Percentiles rank a stretch among this genome's conserved stretches.
Conservation (phyloP, 78 protist genomes). For the Trichosphaerium sp. region DNA sequence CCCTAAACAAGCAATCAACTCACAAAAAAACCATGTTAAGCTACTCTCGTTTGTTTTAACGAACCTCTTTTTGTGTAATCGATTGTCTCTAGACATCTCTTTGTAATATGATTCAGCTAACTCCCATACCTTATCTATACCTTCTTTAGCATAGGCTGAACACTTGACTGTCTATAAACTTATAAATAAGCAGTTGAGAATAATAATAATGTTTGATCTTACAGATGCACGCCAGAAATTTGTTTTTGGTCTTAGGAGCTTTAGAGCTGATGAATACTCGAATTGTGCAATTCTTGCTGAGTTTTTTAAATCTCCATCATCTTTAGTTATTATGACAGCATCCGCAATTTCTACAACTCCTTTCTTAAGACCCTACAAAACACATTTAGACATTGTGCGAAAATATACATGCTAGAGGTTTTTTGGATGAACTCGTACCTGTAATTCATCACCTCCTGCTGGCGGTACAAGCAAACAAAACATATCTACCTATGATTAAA, state of each 20-base stretch:
- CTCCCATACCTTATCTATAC: slow-evolving; percentile 31
- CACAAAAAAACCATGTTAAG: not conserved
- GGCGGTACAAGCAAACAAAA: slow-evolving; percentile 85
- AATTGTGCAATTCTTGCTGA: slow-evolving; percentile 42
- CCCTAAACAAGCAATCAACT: not conserved
- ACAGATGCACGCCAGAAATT: slow-evolving; percentile 15
- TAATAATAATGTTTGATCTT: not conserved
- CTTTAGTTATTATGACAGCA: slow-evolving; percentile 79
- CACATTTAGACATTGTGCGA: not conserved
- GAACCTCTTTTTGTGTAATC: too few relatives aligned
- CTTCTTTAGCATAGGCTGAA: slow-evolving; percentile 8
- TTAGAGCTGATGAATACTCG: slow-evolving; percentile 46
- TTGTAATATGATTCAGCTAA: slow-evolving; percentile 13
- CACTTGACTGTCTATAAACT: not conserved
- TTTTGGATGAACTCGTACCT: slow-evolving; percentile 22
- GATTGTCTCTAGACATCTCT: too few relatives aligned
- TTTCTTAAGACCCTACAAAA: slow-evolving; percentile 72
- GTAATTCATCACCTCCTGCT: slow-evolving; percentile 93
- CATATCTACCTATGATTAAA: too few relatives aligned
- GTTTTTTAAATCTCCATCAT: slow-evolving; percentile 67
- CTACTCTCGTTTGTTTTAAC: not conserved
- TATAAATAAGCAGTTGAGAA: not conserved
- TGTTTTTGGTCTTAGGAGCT: slow-evolving; percentile 35
- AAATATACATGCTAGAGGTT: not conserved
- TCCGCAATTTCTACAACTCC: slow-evolving; percentile 92